These are phyloP conservation scores for Amanita phalloides DNA, from an alignment of 768 basidiomycete genomes.

Conservation along the genomic window DNA sequence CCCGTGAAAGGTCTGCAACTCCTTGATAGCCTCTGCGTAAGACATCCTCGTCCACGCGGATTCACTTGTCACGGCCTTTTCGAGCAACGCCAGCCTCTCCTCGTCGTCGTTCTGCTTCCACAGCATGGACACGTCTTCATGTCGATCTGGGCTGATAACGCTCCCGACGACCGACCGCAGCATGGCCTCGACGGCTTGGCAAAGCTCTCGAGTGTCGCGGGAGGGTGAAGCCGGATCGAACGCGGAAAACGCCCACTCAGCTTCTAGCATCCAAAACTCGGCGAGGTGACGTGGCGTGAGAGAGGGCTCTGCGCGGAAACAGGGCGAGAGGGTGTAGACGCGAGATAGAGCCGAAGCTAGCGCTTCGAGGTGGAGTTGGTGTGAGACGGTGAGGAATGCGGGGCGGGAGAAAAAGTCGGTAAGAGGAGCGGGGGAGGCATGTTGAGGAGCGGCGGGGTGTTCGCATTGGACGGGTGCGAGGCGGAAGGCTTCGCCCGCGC, in stretches of 20 bases:
- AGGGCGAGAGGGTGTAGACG: constrained; percentile 87
- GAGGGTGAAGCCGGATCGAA: background rate
- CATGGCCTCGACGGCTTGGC: constrained; percentile 27
- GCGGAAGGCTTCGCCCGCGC: constrained; percentile 87
- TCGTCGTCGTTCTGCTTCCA: constrained; percentile 22
- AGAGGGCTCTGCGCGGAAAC: constrained; percentile 89
- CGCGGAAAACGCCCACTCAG: constrained; percentile 56
- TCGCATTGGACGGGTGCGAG: constrained; percentile 32
- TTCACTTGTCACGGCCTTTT: constrained; percentile 21
- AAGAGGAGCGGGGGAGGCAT: constrained; percentile 6
- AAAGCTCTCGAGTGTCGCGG: constrained; percentile 32
- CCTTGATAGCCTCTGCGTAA: constrained; percentile 65
- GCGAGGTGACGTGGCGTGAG: constrained; percentile 86
- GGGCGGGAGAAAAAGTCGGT: constrained; percentile 65
- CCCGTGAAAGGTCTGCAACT: constrained; percentile 31
- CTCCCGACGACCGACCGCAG: constrained; percentile 16
- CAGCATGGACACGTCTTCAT: constrained; percentile 22
- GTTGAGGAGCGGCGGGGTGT: constrained; percentile 16
- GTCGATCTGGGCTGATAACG: constrained; percentile 9
- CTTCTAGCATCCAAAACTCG: constrained; percentile 99
- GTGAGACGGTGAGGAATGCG: constrained; percentile 87
- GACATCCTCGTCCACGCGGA: constrained; percentile 60
- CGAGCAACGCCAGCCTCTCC: constrained; percentile 22
- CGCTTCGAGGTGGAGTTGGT: constrained; percentile 92
- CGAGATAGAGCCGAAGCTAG: constrained; percentile 68